Conservation (phyloP, 2,329 filamentous ascomycete species). For the Penicillium palitans region DNA sequence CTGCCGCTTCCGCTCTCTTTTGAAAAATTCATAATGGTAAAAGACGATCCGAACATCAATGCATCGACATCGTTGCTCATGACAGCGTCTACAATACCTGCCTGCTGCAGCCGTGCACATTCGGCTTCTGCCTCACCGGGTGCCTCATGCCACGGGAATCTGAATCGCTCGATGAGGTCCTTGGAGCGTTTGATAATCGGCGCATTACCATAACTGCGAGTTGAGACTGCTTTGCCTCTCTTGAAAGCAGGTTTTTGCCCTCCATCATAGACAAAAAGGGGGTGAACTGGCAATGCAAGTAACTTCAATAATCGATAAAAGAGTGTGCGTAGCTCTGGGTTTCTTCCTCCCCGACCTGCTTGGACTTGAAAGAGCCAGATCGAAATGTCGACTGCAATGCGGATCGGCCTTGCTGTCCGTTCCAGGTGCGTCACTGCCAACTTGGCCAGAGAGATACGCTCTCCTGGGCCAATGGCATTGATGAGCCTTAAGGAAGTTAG, state of each 20-base stretch:
- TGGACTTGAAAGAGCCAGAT: constrained; percentile 98
- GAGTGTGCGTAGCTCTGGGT: constrained; percentile 85
- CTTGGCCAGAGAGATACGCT: constrained; percentile 77
- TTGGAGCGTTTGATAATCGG: constrained; percentile 74
- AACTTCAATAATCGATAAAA: constrained; percentile 87
- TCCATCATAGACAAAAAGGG: constrained; percentile 88
- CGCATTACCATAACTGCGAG: constrained; percentile 59
- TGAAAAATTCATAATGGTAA: constrained; percentile 80
- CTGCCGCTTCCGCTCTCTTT: constrained; percentile 66
- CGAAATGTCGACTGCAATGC: constrained; percentile 88
- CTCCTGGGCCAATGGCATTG: constrained; percentile 79
- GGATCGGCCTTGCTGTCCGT: constrained; percentile 68
- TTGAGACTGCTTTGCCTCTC: constrained; percentile 68
- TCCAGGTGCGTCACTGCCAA: constrained; percentile 77
- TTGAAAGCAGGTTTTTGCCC: constrained; percentile 84
- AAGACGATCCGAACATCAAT: constrained; percentile 89
- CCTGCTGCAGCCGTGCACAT: constrained; percentile 79
- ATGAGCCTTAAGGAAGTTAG: constrained; percentile 65
- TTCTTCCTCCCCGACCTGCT: constrained; percentile 79
- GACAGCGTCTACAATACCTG: constrained; percentile 86
- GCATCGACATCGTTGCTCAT: constrained; percentile 96
- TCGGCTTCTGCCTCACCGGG: constrained; percentile 96
- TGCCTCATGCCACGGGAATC: constrained; percentile 79
- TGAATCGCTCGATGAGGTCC: constrained; percentile 78
- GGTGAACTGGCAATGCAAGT: constrained; percentile 73